Evolutionary conservation across 495 filamentous ascomycete species (phyloP), one percentile per base, ranked within the genome.

Genomic region (Neurospora africana): DNA sequence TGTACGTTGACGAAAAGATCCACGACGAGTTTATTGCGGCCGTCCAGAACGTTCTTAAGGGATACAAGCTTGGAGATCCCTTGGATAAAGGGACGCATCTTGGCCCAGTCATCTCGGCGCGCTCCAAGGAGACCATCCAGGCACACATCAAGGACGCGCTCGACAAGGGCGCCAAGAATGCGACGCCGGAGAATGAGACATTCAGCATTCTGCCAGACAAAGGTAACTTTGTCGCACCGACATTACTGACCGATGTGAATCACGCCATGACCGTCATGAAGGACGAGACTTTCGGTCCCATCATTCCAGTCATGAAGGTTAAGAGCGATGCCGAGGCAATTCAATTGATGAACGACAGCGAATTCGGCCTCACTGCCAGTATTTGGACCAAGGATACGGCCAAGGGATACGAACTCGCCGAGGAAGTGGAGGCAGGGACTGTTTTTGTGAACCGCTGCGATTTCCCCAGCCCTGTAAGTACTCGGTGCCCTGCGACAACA

Each of bases 381-480:
- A 93, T 99, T 44, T 99, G 95, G 95, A 98, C 95, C 21, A 97
- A 97, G 79, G 94, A 98, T 76, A 87, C 90, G 3, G 85, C 81
- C 5, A 88, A 84, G 73, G 96, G 91, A n/a, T 90, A 94, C 72
- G 85, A 90, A 75, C 81, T 99, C 38, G 89, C 90, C 17, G 91
- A 97, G 70, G 83, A 87, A 37, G 89, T 99, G 40, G 95, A 98
- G 74, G 95, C 95, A 21, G 95, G 95, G 11, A 99, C 95, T 3
- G 94, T 98, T 19, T 99, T 97, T 81, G 92, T 99, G 76, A 99
- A 99, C 77, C 89, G 95, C 72, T 92, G 91, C 75, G 95, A 99
- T 79, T 99, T 90, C 79, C 95, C 95, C 4, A 92, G 89, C 81
- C 94, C 95, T 69, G 93, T 97, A 88, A 85, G 93, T 86, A 65